Conservation (phyloP, 2,329 filamentous ascomycete species). For the Epichloe baconii region DNA sequence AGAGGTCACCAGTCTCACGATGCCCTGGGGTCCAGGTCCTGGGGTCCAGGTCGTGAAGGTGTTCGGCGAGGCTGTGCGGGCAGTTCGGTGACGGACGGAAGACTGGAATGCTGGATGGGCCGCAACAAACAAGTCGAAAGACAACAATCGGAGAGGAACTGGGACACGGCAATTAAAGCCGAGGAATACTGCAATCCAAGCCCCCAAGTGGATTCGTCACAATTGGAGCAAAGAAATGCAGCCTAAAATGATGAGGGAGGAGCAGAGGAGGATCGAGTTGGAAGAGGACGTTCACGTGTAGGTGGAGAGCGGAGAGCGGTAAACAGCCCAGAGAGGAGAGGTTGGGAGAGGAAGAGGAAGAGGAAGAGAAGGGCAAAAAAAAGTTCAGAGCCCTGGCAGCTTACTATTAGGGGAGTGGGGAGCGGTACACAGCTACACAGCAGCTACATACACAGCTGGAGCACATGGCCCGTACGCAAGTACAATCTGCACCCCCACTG, state of each 20-base stretch:
- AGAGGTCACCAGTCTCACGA: background rate
- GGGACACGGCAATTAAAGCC: background rate
- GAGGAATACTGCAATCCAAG: conserved; percentile 1
- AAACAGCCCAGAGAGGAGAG: background rate
- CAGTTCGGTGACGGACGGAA: background rate
- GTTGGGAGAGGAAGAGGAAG: background rate
- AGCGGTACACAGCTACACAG: no score
- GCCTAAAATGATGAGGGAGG: background rate
- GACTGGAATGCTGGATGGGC: conserved; percentile 10
- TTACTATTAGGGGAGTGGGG: no score
- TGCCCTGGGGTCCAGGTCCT: background rate
- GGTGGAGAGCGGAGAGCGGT: conserved; percentile 13
- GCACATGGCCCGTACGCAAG: no score
- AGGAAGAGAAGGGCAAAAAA: background rate
- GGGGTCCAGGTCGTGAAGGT: background rate
- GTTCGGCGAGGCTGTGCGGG: background rate
- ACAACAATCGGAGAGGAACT: background rate
- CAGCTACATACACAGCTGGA: no score
- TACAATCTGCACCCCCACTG: no score
- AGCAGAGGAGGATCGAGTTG: background rate
- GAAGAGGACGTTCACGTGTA: background rate
- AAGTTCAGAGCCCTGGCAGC: no score
- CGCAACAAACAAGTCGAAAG: conserved; percentile 6
- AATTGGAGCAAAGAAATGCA: background rate
- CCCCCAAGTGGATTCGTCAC: background rate